These are phyloP conservation scores for Moesziomyces sp. DNA, from an alignment of 1,284 basidiomycete genomes.

Conservation along the genomic window DNA sequence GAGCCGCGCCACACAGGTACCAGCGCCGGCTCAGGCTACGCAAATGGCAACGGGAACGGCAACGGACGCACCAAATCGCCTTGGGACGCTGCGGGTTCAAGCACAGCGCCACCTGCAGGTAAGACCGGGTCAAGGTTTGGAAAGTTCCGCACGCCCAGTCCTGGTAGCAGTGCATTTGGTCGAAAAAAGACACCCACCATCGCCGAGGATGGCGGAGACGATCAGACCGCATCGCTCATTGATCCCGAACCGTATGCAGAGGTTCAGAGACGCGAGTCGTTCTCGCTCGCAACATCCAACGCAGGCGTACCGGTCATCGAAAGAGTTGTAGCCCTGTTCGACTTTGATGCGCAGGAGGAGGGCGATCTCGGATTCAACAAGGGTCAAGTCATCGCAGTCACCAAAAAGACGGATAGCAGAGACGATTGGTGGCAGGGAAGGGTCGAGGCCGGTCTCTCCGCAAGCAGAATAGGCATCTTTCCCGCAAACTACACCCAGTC, in stretches of 20 bases:
- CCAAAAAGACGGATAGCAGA: conserved; percentile 49
- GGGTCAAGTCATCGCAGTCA: conserved; percentile 64
- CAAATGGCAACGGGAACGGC: conserved; percentile 3
- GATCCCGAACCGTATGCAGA: conserved; percentile 4
- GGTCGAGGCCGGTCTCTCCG: conserved; percentile 38
- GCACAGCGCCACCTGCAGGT: conserved; percentile 19
- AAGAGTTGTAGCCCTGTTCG: conserved; percentile 58
- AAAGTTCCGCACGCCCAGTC: conserved; percentile 37
- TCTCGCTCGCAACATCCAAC: conserved; percentile 28
- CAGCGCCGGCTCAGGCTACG: conserved; percentile 5
- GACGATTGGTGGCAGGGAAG: conserved; percentile 65
- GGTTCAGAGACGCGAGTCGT: conserved; percentile 8
- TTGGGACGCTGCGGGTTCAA: neutral
- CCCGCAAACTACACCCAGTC: conserved; percentile 39
- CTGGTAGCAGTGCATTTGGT: conserved; percentile 27
- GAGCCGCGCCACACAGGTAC: conserved; percentile 11
- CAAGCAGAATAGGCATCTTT: conserved; percentile 40
- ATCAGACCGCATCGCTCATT: conserved; percentile 19
- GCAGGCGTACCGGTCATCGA: conserved; percentile 35
- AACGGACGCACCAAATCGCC: conserved; percentile 25
- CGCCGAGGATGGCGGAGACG: conserved; percentile 20
- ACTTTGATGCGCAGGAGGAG: conserved; percentile 59
- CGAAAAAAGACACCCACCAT: conserved; percentile 39
- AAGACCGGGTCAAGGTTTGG: conserved; percentile 28
- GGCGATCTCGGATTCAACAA: conserved; percentile 59